A percentile compares a stretch with the other conserved stretches of the same genome.
phyloP scores from a whole-genome alignment of 2,329 filamentous ascomycete species.

The Ophiocordyceps camponoti-saundersi region DNA sequence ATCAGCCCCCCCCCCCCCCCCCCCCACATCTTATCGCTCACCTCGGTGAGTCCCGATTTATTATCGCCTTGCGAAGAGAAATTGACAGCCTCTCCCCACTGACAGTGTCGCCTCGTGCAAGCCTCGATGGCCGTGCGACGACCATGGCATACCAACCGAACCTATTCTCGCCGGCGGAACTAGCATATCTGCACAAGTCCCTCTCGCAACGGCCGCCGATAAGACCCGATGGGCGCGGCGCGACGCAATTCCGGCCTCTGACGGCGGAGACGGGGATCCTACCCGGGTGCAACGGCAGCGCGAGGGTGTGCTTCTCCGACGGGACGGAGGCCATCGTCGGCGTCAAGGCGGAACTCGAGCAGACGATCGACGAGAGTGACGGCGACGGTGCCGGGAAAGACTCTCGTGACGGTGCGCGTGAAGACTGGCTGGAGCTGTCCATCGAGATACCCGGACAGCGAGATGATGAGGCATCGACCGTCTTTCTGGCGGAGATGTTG shows the following conservation, averaged over 20 bases:
- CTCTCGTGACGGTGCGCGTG: slow-evolving; percentile 24
- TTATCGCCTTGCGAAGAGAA: no score
- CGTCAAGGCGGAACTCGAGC: slow-evolving; percentile 87
- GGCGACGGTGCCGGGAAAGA: slow-evolving; percentile 22
- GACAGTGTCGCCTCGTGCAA: background rate
- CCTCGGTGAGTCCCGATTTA: slow-evolving; percentile 10
- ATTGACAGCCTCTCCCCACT: background rate
- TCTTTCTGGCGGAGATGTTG: slow-evolving; percentile 79
- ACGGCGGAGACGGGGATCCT: slow-evolving; percentile 82
- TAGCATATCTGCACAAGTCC: slow-evolving; percentile 84
- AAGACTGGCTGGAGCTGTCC: slow-evolving; percentile 73
- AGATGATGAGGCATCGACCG: slow-evolving; percentile 78
- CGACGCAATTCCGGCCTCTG: slow-evolving; percentile 79
- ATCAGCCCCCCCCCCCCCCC: background rate
- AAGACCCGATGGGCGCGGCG: slow-evolving; percentile 68
- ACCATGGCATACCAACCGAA: slow-evolving; percentile 50
- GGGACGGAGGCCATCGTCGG: slow-evolving; percentile 93
- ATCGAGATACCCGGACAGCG: slow-evolving; percentile 84
- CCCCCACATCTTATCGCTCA: slow-evolving; percentile 15
- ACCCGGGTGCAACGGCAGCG: slow-evolving; percentile 79
- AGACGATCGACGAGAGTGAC: slow-evolving; percentile 28
- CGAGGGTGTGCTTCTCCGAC: slow-evolving; percentile 84
- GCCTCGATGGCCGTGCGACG: background rate
- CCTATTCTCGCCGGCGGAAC: slow-evolving; percentile 84
- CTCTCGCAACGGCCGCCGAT: slow-evolving; percentile 70